phyloP scores from a whole-genome alignment of 345 rosid species.

The Citrus medica region DNA sequence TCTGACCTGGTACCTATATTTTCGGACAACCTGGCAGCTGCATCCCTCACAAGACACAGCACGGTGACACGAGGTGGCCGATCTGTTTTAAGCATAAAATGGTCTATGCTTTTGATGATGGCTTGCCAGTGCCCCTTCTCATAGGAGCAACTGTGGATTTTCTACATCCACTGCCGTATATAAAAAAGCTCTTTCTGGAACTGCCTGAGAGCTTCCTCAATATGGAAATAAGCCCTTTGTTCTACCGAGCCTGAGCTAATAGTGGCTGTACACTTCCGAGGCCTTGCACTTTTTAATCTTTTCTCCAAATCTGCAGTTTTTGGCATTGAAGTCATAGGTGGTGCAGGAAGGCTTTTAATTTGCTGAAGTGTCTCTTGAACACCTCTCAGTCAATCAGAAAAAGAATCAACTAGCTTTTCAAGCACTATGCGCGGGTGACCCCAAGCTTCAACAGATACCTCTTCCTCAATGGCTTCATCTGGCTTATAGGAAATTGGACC shows the following conservation, averaged over 20 bases:
- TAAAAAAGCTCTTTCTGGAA: constrained; percentile 95
- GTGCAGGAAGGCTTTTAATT: constrained; percentile 91
- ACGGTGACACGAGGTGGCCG: constrained; percentile 99
- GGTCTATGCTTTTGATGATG: constrained; percentile 97
- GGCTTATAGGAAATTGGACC: constrained; percentile 57
- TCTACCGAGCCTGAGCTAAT: constrained; percentile 74
- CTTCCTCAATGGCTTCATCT: constrained; percentile 52
- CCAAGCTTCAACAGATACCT: constrained; percentile 94
- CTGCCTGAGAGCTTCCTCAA: constrained; percentile 83
- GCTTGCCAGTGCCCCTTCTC: constrained; percentile 99
- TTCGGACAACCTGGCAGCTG: constrained; percentile 94
- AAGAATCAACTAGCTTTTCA: constrained; percentile 87
- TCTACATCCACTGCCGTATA: constrained; percentile 95
- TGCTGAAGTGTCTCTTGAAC: constrained; percentile 89
- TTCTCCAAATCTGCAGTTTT: constrained; percentile 47
- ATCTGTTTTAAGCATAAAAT: constrained; percentile 97
- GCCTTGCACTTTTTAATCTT: constrained; percentile 89
- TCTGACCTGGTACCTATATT: constrained; percentile 98
- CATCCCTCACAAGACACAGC: constrained; percentile 95
- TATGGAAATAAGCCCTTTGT: constrained; percentile 79
- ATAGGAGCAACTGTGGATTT: constrained; percentile 95
- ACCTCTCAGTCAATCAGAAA: constrained; percentile 92
- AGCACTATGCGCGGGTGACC: constrained; percentile 83
- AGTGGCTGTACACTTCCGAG: constrained; percentile 92
- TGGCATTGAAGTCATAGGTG: constrained; percentile 61